Evolutionary conservation across 306 rosid species (phyloP).

Genomic region (Erythrophleum fordii): DNA sequence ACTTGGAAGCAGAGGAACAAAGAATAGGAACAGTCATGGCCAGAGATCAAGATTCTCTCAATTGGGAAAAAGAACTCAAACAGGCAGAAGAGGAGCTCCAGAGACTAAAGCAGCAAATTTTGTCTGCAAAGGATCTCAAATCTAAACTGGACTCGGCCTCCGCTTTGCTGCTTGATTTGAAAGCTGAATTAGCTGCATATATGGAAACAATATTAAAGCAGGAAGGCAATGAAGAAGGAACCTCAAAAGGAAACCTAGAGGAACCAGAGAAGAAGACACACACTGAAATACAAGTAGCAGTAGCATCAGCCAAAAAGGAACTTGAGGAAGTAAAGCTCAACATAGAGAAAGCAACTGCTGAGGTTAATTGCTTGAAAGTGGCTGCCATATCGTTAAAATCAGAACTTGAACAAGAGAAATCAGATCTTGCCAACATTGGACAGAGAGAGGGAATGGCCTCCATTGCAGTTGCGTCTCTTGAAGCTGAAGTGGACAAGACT

Average conservation of each 20-base stretch:
- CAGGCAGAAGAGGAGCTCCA: constrained; percentile 89
- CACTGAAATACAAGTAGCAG: constrained; percentile 74
- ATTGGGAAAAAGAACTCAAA: constrained; percentile 93
- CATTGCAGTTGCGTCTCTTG: constrained; percentile 85
- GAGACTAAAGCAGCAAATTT: constrained; percentile 71
- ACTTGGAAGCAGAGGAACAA: constrained; percentile 96
- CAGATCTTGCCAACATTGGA: constrained; percentile 63
- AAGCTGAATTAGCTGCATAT: constrained; percentile 84
- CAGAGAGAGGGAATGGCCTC: constrained; percentile 99
- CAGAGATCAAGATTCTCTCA: constrained; percentile 91
- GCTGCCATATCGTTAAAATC: constrained; percentile 78
- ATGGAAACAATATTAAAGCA: constrained; percentile 81
- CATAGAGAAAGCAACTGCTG: constrained; percentile 88
- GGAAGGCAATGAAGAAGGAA: constrained; percentile 54
- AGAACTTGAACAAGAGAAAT: constrained; percentile 86
- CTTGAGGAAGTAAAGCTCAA: constrained; percentile 84
- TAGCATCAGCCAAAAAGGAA: constrained; percentile 76
- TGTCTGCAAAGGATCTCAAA: constrained; percentile 80
- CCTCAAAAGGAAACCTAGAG: constrained; percentile 50
- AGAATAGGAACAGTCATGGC: constrained; percentile 95
- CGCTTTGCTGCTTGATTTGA: constrained; percentile 76
- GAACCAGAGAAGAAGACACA: constrained; percentile 61
- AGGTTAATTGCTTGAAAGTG: constrained; percentile 81
- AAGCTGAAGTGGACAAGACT: constrained; percentile 84
- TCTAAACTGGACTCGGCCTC: constrained; percentile 86